These are phyloP conservation scores for Colletotrichum sansevieriae DNA, from an alignment of 2,329 filamentous ascomycete genomes.

Conservation along the genomic window DNA sequence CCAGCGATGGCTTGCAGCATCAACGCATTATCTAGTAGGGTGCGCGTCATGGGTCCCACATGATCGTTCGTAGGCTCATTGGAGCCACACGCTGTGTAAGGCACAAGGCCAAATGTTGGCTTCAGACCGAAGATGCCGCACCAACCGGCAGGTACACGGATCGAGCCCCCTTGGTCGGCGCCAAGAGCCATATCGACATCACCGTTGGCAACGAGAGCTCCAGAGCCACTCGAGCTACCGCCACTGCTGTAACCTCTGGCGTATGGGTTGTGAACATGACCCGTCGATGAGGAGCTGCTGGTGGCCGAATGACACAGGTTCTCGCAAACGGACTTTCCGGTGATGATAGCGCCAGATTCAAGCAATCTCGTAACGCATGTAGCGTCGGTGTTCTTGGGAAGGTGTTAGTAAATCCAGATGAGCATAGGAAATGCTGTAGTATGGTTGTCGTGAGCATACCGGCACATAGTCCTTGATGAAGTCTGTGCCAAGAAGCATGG, in stretches of 20 bases:
- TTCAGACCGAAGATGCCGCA: conserved; percentile 53
- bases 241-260: conserved; percentile 46
- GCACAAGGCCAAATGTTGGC: conserved; percentile 56
- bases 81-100: conserved; percentile 57
- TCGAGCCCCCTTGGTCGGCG: conserved; percentile 50
- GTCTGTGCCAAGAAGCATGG: conserved; percentile 30
- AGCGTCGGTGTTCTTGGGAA: conserved; percentile 12
- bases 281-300: conserved; percentile 47
- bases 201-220: conserved; percentile 47
- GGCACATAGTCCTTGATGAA: conserved; percentile 3
- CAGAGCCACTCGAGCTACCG: conserved; percentile 51
- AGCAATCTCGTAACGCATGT: conserved; percentile 40
- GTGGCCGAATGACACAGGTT: conserved; percentile 48
- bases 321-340: conserved; percentile 48
- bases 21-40: conserved; percentile 55
- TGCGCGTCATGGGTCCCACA: conserved; percentile 57
- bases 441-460: not conserved
- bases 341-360: conserved; percentile 45
- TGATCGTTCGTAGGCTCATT: conserved; percentile 60
- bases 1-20: conserved; percentile 57
- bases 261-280: conserved; percentile 48
- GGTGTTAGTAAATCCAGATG: not conserved
- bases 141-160: conserved; percentile 49
- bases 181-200: conserved; percentile 48
- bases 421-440: not conserved